Evolutionary conservation across 1,284 basidiomycete species (phyloP).

Genomic region (Laetiporus sulphureus): DNA sequence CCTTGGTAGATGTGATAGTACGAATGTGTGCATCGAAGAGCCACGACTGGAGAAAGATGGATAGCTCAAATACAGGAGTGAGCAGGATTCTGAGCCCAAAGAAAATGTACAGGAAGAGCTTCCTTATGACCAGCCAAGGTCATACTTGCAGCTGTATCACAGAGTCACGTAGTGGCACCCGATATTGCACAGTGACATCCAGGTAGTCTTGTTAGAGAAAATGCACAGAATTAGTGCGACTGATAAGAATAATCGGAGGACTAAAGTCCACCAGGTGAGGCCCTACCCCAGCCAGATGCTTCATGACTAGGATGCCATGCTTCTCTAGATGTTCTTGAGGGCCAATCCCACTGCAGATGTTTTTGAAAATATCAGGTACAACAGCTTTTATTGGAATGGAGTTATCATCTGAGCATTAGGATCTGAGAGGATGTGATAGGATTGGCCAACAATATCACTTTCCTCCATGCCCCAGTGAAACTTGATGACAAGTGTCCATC

Average conservation of each 20-base stretch:
- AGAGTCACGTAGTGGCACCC: slow-evolving; percentile 22
- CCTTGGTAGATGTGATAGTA: slow-evolving; percentile 13
- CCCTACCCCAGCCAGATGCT: slow-evolving; percentile 29
- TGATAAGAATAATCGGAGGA: background rate
- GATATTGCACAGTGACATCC: slow-evolving; percentile 20
- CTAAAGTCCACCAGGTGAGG: slow-evolving; percentile 2
- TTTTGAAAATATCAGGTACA: background rate
- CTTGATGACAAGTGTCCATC: slow-evolving; percentile 2
- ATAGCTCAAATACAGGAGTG: slow-evolving; percentile 20
- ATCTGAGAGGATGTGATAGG: slow-evolving; percentile 27
- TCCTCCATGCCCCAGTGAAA: slow-evolving; percentile 18
- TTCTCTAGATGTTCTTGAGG: slow-evolving; percentile 22
- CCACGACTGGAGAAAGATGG: slow-evolving; percentile 20
- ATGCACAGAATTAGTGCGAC: background rate
- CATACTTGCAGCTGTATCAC: slow-evolving; percentile 9
- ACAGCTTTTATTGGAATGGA: too few species aligned
- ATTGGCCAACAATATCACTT: slow-evolving; percentile 27
- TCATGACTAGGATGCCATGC: slow-evolving; percentile 21
- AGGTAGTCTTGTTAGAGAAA: slow-evolving; percentile 27
- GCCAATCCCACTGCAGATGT: slow-evolving; percentile 21
- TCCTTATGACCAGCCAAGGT: slow-evolving; percentile 12
- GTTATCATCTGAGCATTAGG: slow-evolving; percentile 26
- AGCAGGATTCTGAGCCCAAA: slow-evolving; percentile 24
- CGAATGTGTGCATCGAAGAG: slow-evolving; percentile 20
- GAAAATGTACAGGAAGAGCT: slow-evolving; percentile 24